Evolutionary conservation across 305 asterid genomes (phyloP), one percentile per base, ranked within the genome.

Genomic region (Euphrasia arctica): DNA sequence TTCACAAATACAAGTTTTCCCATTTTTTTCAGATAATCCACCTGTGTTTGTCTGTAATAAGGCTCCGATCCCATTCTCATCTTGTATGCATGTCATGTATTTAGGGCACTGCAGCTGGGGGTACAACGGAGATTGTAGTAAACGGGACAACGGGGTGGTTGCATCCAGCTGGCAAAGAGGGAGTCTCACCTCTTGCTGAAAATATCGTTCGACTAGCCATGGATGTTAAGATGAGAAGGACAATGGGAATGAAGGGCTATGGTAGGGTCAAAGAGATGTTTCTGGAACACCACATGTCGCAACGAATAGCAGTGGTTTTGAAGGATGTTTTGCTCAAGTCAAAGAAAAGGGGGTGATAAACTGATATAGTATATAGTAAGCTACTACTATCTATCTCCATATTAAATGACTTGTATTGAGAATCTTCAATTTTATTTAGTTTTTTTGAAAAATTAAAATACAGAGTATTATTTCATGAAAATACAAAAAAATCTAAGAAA

Each of bases 91-190:
- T 45, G 50, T 67, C 68, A 5, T 68, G 6, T 68, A 66, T 68
- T 71, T 63, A 92, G 98, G 98, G 98, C 9, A 92, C 98, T 9
- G 95, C 98, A 59, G 97, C 98, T 60, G 98, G 98, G 51, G 98
- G 98, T 65, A 89, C 97, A 47, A 77, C 47, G 66, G 98, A 92
- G 80, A 89, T 92, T 42, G 93, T 92, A 5, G 82, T 86, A 5
- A 83, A 92, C 28, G 90, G 90, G 47, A 79, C 90, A 41, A 92
- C 97, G 1, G 98, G 98, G 29, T 78, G 82, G 83, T 77, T 92
- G 67, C 96, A 92, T 72, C 95, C 96, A 7, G 84, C 88, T 41
- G 98, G 98, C 58, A 92, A 92, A 85, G 97, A 89, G 66, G 97
- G 98, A 9, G 65, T 92, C 54, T 75, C 74, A 10, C 85, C 90